Evolutionary conservation across 257 asterid genomes (phyloP).

Genomic region (Solanum rostratum): DNA sequence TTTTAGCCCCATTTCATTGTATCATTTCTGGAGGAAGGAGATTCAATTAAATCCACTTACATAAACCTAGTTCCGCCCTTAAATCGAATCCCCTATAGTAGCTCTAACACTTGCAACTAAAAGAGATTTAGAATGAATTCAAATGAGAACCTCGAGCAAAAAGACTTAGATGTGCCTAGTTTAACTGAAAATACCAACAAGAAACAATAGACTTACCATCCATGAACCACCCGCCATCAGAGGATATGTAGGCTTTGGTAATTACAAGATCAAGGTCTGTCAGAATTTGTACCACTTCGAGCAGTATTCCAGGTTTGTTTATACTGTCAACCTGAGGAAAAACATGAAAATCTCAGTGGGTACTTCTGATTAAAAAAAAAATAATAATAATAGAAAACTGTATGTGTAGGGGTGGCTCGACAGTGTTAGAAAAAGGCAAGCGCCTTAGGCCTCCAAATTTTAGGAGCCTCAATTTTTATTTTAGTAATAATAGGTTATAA

Average conservation of each 20-base stretch:
- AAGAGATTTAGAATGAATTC: neutral
- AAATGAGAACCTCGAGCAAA: neutral
- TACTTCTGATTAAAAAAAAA: neutral
- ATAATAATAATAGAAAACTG: neutral
- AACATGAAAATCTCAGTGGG: neutral
- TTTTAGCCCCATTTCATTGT: neutral
- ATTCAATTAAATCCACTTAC: neutral
- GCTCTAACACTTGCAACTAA: neutral
- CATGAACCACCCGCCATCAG: conserved; percentile 99
- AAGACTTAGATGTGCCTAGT: neutral
- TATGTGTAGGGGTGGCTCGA: too few species aligned
- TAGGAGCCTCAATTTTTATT: too few species aligned
- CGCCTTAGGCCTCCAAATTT: too few species aligned
- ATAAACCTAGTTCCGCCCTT: neutral
- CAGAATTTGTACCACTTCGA: conserved; percentile 97
- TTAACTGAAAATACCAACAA: neutral
- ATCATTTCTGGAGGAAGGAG: neutral
- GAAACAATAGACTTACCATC: conserved; percentile 48
- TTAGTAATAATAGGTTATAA: too few species aligned
- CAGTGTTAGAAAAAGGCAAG: too few species aligned
- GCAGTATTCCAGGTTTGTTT: conserved; percentile 93
- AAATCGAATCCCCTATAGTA: neutral
- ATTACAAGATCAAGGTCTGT: conserved; percentile 84
- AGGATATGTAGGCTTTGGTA: conserved; percentile 92
- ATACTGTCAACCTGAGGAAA: conserved; percentile 82